Base-by-base conservation (phyloP, 805 yeast species). In the Candida montana region DNA sequence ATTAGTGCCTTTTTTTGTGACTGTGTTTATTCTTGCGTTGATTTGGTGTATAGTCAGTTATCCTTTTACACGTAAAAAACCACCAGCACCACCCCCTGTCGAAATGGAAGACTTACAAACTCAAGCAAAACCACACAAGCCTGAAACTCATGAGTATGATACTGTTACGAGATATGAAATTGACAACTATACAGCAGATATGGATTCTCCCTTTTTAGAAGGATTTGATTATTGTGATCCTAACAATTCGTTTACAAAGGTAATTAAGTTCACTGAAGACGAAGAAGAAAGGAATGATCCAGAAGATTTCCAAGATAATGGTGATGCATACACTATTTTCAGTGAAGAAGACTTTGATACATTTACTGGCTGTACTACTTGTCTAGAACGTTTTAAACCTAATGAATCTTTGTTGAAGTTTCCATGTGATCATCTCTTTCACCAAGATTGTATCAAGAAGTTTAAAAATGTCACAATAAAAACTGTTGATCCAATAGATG, bases 371-470 rank as follows among this genome's bases (percentile, higher is more conserved):
- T 31, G 37, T 20, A 5, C 28, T 7, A 35, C 37, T 13, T 40
- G 42, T 27, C 28, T 40, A 4, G 35, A 33, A 7, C 38, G 28
- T 11, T 43, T 21, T 29, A 19, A 34, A 9, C 12, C 11, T 6
- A 11, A 19, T 3, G 33, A 37, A 5, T 6, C 19, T 6, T 20
- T 39, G 9, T 9, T 40, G 6, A 7, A 29, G 16, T 31, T 35
- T 15, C 44, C 50, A 7, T 47, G 50, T 29, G 33, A 34, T 8
- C 48, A 44, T 28, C 18, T 13, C 13, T 35, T 29, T 17, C 48
- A 47, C 23, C 7, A n/a, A 17, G 13, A 11, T 26, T 26, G 29
- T 26, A 11, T 9, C n/a, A 26, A 26, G 13, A 26, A 26, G 13
- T 26, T 8, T 26, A 26, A 21, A 21, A n/a, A n/a, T n/a, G n/a